Conservation (phyloP, 768 basidiomycete genomes). For the Panaeolus cyanescens region DNA sequence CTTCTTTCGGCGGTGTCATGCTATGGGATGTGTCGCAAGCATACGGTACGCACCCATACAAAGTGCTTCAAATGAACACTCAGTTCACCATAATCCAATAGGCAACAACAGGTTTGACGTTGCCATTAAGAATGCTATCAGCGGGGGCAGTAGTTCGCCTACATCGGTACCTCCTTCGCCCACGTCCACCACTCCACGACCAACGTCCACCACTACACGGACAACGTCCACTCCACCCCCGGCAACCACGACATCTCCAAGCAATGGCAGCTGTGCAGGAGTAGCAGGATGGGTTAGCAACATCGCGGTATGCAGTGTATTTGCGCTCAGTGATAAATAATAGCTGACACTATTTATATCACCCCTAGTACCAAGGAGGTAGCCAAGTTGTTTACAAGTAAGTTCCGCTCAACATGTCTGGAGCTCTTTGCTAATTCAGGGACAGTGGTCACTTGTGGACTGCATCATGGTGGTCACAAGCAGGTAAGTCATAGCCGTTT, state of each 20-base stretch:
- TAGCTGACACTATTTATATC: too few relatives aligned
- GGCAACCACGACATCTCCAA: conserved; percentile 13
- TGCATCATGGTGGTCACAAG: conserved; percentile 49
- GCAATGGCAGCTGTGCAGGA: conserved; percentile 38
- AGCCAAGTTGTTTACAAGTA: conserved; percentile 25
- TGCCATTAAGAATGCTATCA: conserved; percentile 43
- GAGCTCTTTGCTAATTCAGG: background rate
- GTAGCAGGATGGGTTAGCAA: conserved; percentile 41
- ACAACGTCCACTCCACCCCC: background rate
- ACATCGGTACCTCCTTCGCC: conserved; percentile 2
- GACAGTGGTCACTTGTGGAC: conserved; percentile 51
- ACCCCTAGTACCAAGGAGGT: conserved; percentile 43
- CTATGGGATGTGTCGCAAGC: conserved; percentile 43
- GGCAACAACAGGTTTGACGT: conserved; percentile 43
- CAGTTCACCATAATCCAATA: conserved; percentile 2
- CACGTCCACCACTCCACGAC: conserved; percentile 15
- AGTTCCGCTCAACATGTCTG: background rate
- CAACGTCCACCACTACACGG: conserved; percentile 23
- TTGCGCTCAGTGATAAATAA: too few relatives aligned
- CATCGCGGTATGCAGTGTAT: conserved; percentile 42
- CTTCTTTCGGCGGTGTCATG: conserved; percentile 57
- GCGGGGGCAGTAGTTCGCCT: conserved; percentile 11
- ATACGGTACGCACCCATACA: conserved; percentile 25
- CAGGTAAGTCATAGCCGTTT: conserved; percentile 23
- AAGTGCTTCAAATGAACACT: background rate